A percentile compares a stretch with the other conserved stretches of the same genome.
These are phyloP conservation scores for Podospora anserina DNA, from an alignment of 495 filamentous ascomycete genomes.

Conservation along the genomic window DNA sequence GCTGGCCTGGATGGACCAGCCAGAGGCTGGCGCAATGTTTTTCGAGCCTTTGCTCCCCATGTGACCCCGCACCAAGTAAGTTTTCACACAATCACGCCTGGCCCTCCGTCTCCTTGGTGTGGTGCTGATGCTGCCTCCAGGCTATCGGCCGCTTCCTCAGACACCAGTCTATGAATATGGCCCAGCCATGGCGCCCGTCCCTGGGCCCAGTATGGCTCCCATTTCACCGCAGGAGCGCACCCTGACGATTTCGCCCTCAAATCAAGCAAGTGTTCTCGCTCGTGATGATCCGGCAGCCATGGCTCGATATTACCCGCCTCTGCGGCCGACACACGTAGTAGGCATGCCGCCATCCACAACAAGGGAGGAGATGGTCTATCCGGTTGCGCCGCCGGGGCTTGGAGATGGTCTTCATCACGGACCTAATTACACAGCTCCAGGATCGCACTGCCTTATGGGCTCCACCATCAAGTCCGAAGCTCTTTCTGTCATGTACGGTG, in stretches of 20 bases:
- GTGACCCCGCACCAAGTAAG: slow-evolving; percentile 36
- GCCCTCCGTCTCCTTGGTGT: neutral
- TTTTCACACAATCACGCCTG: neutral
- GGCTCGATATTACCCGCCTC: slow-evolving; percentile 37
- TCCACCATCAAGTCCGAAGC: slow-evolving; percentile 3
- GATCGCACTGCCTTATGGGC: neutral
- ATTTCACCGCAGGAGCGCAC: neutral
- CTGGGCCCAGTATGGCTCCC: neutral
- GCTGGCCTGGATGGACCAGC: neutral
- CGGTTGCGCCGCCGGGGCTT: slow-evolving; percentile 20
- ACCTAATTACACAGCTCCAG: neutral
- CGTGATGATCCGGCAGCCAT: slow-evolving; percentile 31
- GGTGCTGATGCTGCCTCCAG: slow-evolving; percentile 21
- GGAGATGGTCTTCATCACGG: neutral
- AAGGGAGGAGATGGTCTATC: slow-evolving; percentile 48
- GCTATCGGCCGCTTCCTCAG: slow-evolving; percentile 34
- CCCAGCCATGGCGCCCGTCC: slow-evolving; percentile 24
- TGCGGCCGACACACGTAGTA: slow-evolving; percentile 39
- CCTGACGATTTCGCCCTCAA: slow-evolving; percentile 9
- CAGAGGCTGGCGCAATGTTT: slow-evolving; percentile 17
- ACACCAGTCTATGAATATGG: slow-evolving; percentile 36
- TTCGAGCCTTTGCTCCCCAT: slow-evolving; percentile 39
- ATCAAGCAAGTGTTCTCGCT: slow-evolving; percentile 28
- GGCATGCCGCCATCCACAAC: slow-evolving; percentile 37
- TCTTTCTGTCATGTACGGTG: neutral